Evolutionary conservation across 306 rosid genomes (phyloP).

Genomic region (Mucuna pruriens): DNA sequence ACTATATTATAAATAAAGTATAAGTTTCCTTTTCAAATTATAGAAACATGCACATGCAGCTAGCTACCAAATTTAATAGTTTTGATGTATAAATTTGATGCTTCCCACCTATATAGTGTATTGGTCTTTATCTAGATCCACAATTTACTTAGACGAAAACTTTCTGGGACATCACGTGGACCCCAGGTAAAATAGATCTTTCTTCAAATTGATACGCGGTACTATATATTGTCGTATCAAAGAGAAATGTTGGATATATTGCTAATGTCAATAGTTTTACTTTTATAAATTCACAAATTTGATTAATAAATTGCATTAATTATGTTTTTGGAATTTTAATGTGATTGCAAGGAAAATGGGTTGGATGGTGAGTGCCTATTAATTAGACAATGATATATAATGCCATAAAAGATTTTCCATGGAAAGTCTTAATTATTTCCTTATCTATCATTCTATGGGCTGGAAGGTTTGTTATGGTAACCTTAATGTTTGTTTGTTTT

Average conservation of each 20-base stretch:
- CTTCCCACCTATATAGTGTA: neutral
- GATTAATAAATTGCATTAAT: neutral
- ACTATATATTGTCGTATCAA: neutral
- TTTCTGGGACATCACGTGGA: neutral
- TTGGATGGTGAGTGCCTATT: neutral
- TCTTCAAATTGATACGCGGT: neutral
- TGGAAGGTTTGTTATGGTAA: too few relatives aligned
- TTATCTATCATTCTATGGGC: too few relatives aligned
- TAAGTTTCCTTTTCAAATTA: neutral
- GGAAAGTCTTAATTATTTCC: neutral
- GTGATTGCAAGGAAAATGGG: neutral
- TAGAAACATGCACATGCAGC: neutral
- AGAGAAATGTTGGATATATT: neutral
- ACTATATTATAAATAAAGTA: neutral
- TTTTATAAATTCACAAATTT: neutral
- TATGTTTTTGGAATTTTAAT: neutral
- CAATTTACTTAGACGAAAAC: neutral
- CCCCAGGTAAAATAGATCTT: neutral
- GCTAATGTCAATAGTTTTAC: neutral
- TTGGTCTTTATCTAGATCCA: neutral
- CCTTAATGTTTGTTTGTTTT: neutral
- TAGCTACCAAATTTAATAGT: constrained; percentile 8
- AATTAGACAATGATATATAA: neutral
- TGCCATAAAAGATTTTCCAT: neutral
- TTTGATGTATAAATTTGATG: neutral